Percentiles rank a stretch among this genome's conserved stretches.
Evolutionary conservation across 176 grass and related monocot genomes (phyloP).

Genomic region (Oryza glaberrima): DNA sequence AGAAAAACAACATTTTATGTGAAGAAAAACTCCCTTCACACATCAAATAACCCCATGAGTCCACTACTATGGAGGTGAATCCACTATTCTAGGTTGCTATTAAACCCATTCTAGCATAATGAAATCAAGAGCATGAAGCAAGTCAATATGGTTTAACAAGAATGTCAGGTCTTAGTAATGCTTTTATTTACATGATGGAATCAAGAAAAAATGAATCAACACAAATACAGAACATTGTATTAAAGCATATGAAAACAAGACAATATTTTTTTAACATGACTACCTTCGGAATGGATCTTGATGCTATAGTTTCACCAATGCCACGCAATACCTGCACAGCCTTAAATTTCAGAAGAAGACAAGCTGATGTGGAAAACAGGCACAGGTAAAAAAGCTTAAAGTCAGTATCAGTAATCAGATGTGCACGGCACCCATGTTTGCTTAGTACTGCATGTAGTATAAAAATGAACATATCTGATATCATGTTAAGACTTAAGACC

Average conservation of each 20-base stretch:
- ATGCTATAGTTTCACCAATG: slow-evolving; percentile 81
- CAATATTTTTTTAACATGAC: slow-evolving; percentile 16
- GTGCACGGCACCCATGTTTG: neutral
- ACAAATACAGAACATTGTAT: slow-evolving; percentile 12
- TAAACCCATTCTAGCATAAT: neutral
- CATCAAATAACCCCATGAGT: slow-evolving; percentile 4
- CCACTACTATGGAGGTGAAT: neutral
- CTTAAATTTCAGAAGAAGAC: slow-evolving; percentile 34
- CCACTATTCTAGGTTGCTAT: neutral
- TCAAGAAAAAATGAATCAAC: slow-evolving; percentile 28
- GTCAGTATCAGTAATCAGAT: slow-evolving; percentile 23
- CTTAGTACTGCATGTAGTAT: neutral
- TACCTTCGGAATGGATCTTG: slow-evolving; percentile 91
- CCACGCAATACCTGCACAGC: slow-evolving; percentile 73
- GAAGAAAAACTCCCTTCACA: slow-evolving; percentile 2
- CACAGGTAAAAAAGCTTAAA: slow-evolving; percentile 20
- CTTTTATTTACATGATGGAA: slow-evolving; percentile 14
- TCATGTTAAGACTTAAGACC: slow-evolving; percentile 23
- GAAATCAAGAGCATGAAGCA: slow-evolving; percentile 7
- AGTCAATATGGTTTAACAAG: slow-evolving; percentile 23
- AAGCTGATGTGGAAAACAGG: neutral
- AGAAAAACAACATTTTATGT: neutral
- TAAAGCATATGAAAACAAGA: slow-evolving; percentile 3
- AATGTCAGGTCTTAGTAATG: neutral
- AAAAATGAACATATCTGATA: neutral